A percentile compares a stretch with the other conserved stretches of the same genome.
These are phyloP conservation scores for Polyporus arcularius DNA, from an alignment of 768 basidiomycete species.

Conservation along the genomic window DNA sequence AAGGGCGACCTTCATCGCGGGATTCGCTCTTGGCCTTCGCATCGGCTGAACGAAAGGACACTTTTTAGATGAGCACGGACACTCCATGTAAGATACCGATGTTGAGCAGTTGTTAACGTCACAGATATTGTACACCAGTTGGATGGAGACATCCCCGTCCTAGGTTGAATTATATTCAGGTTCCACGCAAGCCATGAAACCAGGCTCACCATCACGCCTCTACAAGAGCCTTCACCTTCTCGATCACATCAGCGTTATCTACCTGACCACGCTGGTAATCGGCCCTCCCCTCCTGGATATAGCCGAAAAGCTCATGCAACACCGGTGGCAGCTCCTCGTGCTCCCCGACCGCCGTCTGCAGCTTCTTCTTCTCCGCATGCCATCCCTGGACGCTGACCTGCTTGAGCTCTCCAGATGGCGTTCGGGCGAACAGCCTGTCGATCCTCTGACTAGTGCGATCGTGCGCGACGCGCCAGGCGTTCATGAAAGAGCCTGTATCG, in stretches of 20 bases:
- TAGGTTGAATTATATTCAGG: not conserved
- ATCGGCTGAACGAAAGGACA: slow-evolving; percentile 52
- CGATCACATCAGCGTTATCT: slow-evolving; percentile 14
- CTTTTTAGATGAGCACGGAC: not conserved
- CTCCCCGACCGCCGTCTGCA: slow-evolving; percentile 19
- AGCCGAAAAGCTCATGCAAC: slow-evolving; percentile 22
- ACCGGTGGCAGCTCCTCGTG: slow-evolving; percentile 16
- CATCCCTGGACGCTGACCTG: slow-evolving; percentile 28
- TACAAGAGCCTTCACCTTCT: slow-evolving; percentile 15
- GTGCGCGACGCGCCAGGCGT: slow-evolving; percentile 24
- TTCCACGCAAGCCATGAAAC: too few relatives aligned
- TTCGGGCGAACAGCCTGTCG: slow-evolving; percentile 22
- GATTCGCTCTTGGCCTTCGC: slow-evolving; percentile 78
- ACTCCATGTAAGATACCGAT: slow-evolving; percentile 7
- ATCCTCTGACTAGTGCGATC: slow-evolving; percentile 20
- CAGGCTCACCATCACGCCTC: not conserved
- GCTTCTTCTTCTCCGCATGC: slow-evolving; percentile 16
- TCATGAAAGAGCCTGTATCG: slow-evolving; percentile 23
- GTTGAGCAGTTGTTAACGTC: not conserved
- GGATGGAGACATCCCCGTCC: not conserved
- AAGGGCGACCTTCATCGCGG: slow-evolving; percentile 84
- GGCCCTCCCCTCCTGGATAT: slow-evolving; percentile 17
- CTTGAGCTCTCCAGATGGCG: slow-evolving; percentile 2
- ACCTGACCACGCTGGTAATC: slow-evolving; percentile 13
- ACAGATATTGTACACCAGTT: not conserved